These are phyloP conservation scores for Syzygium syzygioides DNA, from an alignment of 441 rosid genomes.

Conservation along the genomic window DNA sequence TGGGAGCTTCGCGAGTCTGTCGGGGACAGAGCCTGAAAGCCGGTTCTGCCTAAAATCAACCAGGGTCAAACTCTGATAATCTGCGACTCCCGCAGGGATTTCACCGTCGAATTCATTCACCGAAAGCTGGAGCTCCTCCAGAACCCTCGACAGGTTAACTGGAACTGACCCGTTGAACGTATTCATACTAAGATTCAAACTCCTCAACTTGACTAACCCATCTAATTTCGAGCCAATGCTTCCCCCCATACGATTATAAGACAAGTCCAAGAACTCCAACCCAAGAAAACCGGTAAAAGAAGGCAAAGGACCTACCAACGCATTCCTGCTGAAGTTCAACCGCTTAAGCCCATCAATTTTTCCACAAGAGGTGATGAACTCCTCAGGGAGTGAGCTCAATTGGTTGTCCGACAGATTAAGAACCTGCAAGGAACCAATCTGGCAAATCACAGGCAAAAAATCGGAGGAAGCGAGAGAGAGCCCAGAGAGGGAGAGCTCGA, in stretches of 20 bases:
- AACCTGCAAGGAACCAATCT: conserved; percentile 39
- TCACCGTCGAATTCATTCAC: conserved; percentile 20
- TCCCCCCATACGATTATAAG: conserved; percentile 34
- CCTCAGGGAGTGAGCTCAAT: conserved; percentile 38
- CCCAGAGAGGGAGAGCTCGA: conserved; percentile 33
- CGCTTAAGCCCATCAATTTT: conserved; percentile 24
- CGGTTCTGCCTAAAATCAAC: conserved; percentile 54
- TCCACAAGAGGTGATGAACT: conserved; percentile 42
- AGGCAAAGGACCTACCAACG: conserved; percentile 33
- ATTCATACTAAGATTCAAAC: conserved; percentile 45
- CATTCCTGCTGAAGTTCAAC: conserved; percentile 54
- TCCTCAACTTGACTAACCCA: conserved; percentile 37
- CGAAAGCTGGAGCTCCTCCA: conserved; percentile 46
- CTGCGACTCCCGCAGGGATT: conserved; percentile 35
- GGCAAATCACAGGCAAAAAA: conserved; percentile 41
- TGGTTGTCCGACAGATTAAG: conserved; percentile 53
- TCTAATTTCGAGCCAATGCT: conserved; percentile 29
- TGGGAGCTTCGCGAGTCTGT: conserved; percentile 34
- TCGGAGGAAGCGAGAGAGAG: conserved; percentile 29
- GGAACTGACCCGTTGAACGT: conserved; percentile 33
- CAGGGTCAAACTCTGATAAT: conserved; percentile 22
- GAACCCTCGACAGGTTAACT: conserved; percentile 14
- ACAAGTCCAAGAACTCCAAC: conserved; percentile 51
- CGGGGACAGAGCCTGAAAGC: conserved; percentile 45
- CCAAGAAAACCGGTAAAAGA: conserved; percentile 36